Conservation (phyloP, 2,329 filamentous ascomycete species). For the Xylaria polymorpha region DNA sequence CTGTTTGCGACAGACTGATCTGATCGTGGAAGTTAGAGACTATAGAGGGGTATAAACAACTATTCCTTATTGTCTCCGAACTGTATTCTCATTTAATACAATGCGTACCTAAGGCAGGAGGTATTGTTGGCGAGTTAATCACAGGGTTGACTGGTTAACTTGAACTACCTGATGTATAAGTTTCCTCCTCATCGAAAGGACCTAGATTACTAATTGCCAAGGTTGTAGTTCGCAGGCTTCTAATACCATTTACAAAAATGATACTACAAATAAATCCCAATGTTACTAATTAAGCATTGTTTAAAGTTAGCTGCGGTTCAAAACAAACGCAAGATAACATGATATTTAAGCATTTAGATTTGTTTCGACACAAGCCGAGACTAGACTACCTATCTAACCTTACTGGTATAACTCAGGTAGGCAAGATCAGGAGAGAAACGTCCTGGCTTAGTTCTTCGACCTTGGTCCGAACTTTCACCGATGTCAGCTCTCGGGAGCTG, state of each 20-base stretch:
- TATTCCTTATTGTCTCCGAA: not conserved
- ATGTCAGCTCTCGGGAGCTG: constrained; percentile 38
- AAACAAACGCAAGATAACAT: not conserved
- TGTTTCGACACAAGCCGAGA: not conserved
- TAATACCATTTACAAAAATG: not conserved
- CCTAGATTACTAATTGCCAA: not conserved
- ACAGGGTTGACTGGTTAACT: not conserved
- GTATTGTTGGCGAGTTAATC: not conserved
- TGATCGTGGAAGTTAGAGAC: not conserved
- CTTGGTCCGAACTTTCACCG: constrained; percentile 43
- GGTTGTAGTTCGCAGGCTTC: not conserved
- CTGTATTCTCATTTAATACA: not conserved
- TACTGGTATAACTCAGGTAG: not conserved
- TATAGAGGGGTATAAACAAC: not conserved
- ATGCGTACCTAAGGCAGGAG: not conserved
- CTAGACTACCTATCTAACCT: not conserved
- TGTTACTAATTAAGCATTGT: not conserved
- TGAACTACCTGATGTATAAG: not conserved
- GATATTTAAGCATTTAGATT: not conserved
- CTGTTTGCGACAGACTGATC: not conserved
- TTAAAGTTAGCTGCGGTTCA: not conserved
- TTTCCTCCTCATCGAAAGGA: not conserved
- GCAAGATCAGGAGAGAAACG: constrained; percentile 9
- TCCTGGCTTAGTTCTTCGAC: constrained; percentile 19
- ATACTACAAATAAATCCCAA: not conserved